phyloP scores from a whole-genome alignment of 192 early-diverging fungal species.

The Linnemannia elongata region DNA sequence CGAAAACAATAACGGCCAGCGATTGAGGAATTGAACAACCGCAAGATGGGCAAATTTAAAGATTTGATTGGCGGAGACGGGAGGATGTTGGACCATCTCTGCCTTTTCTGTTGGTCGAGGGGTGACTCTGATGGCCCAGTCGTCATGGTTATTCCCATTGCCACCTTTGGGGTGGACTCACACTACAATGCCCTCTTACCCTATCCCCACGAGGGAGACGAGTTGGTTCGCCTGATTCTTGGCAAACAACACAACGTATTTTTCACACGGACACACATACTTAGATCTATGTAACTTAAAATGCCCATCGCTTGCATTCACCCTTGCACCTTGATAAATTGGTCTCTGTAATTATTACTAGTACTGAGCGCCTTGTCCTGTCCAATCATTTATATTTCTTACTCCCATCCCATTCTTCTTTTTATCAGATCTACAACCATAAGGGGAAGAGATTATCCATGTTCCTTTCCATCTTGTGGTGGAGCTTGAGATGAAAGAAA shows the following conservation, averaged over 20 bases:
- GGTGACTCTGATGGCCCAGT: too few species aligned
- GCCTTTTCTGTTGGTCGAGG: too few species aligned
- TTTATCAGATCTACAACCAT: conserved; percentile 16
- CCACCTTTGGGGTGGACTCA: conserved; percentile 13
- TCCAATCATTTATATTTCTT: background rate
- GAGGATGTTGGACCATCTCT: background rate
- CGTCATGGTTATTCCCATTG: background rate
- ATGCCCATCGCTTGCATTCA: background rate
- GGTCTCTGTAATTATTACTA: background rate
- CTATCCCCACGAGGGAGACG: conserved; percentile 13
- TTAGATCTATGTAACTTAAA: background rate
- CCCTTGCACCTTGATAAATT: background rate
- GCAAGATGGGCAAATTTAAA: too few species aligned
- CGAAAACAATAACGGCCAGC: too few species aligned
- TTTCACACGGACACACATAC: background rate
- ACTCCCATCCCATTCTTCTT: background rate
- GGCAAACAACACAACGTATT: background rate
- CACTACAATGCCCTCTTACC: conserved; percentile 22
- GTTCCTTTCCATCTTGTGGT: background rate
- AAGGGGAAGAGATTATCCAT: background rate
- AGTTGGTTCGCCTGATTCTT: too few species aligned
- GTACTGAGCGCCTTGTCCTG: background rate
- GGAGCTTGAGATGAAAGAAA: too few species aligned
- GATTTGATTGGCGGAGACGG: background rate
- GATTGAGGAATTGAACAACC: too few species aligned